Conservation (phyloP, 768 basidiomycete species). For the Leucocoprinus birnbaumii region DNA sequence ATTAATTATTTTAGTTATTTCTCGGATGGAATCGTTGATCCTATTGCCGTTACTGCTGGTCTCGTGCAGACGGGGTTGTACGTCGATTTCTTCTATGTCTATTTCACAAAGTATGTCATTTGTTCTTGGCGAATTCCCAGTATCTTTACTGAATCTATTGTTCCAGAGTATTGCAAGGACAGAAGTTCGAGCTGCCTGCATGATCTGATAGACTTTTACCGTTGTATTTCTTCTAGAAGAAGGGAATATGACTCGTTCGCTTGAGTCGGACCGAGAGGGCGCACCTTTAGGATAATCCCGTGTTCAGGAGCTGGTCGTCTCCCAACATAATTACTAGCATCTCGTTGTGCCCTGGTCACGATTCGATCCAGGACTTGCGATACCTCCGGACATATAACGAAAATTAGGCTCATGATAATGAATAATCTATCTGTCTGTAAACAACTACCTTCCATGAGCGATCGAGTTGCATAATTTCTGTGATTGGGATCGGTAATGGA, state of each 20-base stretch:
- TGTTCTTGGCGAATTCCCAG: background rate
- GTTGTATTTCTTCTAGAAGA: constrained; percentile 9
- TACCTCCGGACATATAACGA: background rate
- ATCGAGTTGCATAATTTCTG: no score
- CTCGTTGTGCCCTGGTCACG: background rate
- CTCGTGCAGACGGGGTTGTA: constrained; percentile 96
- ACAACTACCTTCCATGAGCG: background rate
- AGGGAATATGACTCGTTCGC: constrained; percentile 9
- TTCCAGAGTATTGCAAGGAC: constrained; percentile 80
- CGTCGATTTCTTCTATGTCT: constrained; percentile 96
- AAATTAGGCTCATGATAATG: background rate
- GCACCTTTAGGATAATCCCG: background rate
- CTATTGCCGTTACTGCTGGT: constrained; percentile 93
- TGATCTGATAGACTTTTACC: constrained; percentile 27
- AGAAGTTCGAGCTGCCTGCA: constrained; percentile 94
- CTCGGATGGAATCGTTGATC: constrained; percentile 74
- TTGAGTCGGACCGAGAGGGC: constrained; percentile 1
- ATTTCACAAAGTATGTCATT: constrained; percentile 58
- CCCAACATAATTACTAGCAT: background rate
- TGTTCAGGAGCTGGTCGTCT: constrained; percentile 1
- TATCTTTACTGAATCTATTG: constrained; percentile 1
- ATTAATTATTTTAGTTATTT: constrained; percentile 45
- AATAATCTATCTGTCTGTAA: background rate
- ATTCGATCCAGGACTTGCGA: background rate
- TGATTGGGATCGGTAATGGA: no score